Evolutionary conservation across 2,329 filamentous ascomycete genomes (phyloP), one percentile per base, ranked within the genome.

Genomic region (Penicillium sp.): DNA sequence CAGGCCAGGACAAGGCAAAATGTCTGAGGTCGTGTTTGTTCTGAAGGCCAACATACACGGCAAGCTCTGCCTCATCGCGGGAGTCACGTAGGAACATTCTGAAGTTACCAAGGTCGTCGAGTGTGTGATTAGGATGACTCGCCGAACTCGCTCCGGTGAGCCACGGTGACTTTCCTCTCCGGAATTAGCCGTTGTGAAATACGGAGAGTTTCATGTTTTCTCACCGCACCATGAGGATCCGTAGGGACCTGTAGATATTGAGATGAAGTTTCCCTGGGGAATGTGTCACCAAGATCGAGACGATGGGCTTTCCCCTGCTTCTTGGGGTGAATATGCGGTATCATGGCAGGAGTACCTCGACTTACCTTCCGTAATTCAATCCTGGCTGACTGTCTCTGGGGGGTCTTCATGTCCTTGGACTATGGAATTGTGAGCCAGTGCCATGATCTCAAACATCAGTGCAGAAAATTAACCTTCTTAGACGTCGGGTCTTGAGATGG

Each of bases 1-100:
- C 19, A 5, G 49, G 49, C 49, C 38, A 51, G 38, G 49, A 51
- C 10, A 51, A 33, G 23, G 49, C 49, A 8, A 52, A 52, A n/a
- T 52, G 38, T 10, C 49, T 33, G 13, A 52, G 38, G 39, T 52
- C 49, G 9, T 25, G 15, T 44, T 44, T 52, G 39, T 33, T 29
- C 17, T 35, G n/a, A 3, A 52, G 29, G n/a, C 38, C 49, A 27
- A 52, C 27, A 7, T 35, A 43, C 4, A 43, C 13, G 12, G 39
- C 49, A 10, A 52, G 38, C n/a, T 44, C 15, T 35, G 49, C 49
- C 19, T 52, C 49, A 6, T 52, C 49, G 12, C 19, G 19, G 6
- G 38, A 44, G 19, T 44, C 49, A n/a, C 29, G 19, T 44, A 52
- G 6, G 17, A 52, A 52, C 9, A 23, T 25, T 12, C 17, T 52